Percentiles rank a stretch among this genome's conserved stretches.
These are phyloP conservation scores for Aspergillus vadensis DNA, from an alignment of 2,329 filamentous ascomycete genomes.

Conservation along the genomic window DNA sequence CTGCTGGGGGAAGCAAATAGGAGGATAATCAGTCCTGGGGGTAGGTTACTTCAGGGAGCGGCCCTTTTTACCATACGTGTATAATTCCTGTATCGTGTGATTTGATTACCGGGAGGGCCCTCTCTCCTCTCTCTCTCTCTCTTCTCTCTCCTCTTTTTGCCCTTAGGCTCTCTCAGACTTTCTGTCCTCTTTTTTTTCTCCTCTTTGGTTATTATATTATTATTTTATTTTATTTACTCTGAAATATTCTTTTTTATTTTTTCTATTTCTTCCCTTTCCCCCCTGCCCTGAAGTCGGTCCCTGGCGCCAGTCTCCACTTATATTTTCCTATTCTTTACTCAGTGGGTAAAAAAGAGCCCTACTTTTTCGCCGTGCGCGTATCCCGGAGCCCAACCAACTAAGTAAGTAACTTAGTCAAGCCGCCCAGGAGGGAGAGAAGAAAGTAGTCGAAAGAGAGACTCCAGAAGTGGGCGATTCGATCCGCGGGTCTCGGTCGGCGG, in stretches of 20 bases:
- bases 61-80: too few relatives aligned
- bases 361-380: slow-evolving; percentile 19
- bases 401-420: neutral
- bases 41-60: too few relatives aligned
- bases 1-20: neutral
- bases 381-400: slow-evolving; percentile 19
- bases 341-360: slow-evolving; percentile 13
- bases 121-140: too few relatives aligned
- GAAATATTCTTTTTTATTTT: neutral
- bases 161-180: neutral
- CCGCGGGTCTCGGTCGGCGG: slow-evolving; percentile 22
- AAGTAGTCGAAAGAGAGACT: neutral
- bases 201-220: too few relatives aligned
- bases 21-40: too few relatives aligned
- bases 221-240: neutral
- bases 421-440: slow-evolving; percentile 1
- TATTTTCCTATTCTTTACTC: slow-evolving; percentile 3
- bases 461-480: slow-evolving; percentile 14
- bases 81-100: too few relatives aligned
- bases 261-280: neutral
- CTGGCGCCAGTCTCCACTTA: slow-evolving; percentile 27
- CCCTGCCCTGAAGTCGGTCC: slow-evolving; percentile 13
- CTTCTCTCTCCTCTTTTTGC: too few relatives aligned
- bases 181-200: neutral
- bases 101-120: too few relatives aligned